Evolutionary conservation across 2,329 filamentous ascomycete genomes (phyloP), one percentile per base, ranked within the genome.

Genomic region (Monosporascus ibericus): DNA sequence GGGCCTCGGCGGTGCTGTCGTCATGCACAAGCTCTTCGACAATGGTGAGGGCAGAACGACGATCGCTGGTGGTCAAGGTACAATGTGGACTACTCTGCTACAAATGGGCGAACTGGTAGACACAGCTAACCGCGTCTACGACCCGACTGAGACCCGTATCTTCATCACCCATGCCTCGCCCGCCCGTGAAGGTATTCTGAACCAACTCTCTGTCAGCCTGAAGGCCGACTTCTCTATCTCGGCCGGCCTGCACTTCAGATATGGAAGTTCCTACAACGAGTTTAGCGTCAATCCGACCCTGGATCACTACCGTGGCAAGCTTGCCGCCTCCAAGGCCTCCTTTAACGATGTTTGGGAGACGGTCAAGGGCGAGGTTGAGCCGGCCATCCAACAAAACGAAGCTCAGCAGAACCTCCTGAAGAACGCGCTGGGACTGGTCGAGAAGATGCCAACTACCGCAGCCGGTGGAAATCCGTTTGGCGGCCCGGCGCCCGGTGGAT

Each of bases 321-420:
- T 99, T 51, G 92, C 94, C 49, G 94, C 94, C 14, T 97, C 92
- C 48, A 97, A 96, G 74, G 92, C 94, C 1, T 97, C 94, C 0
- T 99, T 99, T 77, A 96, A 95, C 68, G 94, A 99, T 70, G 94
- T 99, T 7, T 99, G 94, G 94, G 94, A 99, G 71, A 99, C 94
- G 1, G 94, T 99, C 64, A 96, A 95, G 75, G 81, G 85, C 48
- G 94, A 99, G 70, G 94, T 99, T 15, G 90, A 96, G 75, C 88
- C 92, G 22, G 94, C 92, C 5, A 95, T 99, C 56, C 82, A 88
- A 54, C 88, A 94, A 65, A 99, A 96, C 68, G 90, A 95, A 63
- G 90, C 90, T 1, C 94, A 99, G 68, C 90, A 96, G 72, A 92
- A 90, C 54, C 80, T 99, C 1, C 78, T 99, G 38, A 87, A 94